phyloP scores from a whole-genome alignment of 345 rosid genomes.

The Brassica cretica region DNA sequence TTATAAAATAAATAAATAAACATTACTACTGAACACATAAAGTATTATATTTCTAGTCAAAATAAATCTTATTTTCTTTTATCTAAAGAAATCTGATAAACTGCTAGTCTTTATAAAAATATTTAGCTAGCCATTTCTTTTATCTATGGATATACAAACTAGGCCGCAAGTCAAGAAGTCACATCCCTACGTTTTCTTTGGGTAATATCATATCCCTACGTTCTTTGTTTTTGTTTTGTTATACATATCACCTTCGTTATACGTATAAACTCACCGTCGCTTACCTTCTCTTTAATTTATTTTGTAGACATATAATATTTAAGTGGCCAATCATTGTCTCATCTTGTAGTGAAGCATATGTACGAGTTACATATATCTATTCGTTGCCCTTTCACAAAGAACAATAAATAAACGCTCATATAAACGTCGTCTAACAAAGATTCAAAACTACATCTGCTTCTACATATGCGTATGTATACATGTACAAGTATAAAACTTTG shows the following conservation, averaged over 20 bases:
- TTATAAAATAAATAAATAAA: background rate
- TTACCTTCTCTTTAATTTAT: background rate
- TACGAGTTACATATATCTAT: constrained; percentile 26
- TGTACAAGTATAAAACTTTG: background rate
- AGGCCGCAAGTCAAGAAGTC: constrained; percentile 13
- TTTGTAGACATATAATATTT: constrained; percentile 2
- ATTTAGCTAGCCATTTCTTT: background rate
- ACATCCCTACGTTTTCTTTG: background rate
- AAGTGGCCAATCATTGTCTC: constrained; percentile 32
- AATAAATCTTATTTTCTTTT: background rate
- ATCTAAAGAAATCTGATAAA: background rate
- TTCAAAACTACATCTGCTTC: background rate
- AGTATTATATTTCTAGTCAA: background rate
- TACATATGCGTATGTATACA: background rate
- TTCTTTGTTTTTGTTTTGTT: background rate
- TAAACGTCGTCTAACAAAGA: constrained; percentile 13
- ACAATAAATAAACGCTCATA: background rate
- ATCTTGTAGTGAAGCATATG: constrained; percentile 23
- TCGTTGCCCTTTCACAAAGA: constrained; percentile 18
- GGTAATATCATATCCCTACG: constrained; percentile 7
- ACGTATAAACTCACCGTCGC: background rate
- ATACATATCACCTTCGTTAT: background rate
- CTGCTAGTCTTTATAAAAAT: background rate
- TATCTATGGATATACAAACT: background rate
- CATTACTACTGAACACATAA: background rate